phyloP scores from a whole-genome alignment of 2,329 filamentous ascomycete genomes.

The Pseudopyricularia javanii region DNA sequence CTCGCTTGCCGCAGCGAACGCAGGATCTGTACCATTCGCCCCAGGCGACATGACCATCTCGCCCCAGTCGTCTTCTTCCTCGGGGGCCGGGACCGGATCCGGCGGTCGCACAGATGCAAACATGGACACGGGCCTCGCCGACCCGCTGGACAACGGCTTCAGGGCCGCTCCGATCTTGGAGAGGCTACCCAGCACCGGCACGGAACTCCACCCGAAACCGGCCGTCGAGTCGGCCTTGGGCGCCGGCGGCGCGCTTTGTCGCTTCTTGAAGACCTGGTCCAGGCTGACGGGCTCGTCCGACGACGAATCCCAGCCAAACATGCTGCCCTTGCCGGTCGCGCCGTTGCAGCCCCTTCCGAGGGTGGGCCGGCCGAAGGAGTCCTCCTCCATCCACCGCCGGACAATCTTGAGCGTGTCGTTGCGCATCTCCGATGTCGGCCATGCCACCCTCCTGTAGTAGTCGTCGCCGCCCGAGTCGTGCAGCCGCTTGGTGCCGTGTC shows the following conservation, averaged over 20 bases:
- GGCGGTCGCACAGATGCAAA: background rate
- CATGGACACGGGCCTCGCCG: background rate
- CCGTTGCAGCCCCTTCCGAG: constrained; percentile 27
- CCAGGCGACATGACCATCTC: constrained; percentile 40
- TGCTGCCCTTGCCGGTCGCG: constrained; percentile 26
- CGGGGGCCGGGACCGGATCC: constrained; percentile 3
- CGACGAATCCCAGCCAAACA: constrained; percentile 50
- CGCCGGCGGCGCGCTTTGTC: background rate
- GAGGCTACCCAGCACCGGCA: too few species aligned
- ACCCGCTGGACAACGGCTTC: background rate
- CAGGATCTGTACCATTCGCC: constrained; percentile 4
- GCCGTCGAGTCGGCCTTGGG: background rate
- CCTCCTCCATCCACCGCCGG: constrained; percentile 54
- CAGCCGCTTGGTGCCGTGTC: constrained; percentile 44
- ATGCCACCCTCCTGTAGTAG: constrained; percentile 45
- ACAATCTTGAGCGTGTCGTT: constrained; percentile 44
- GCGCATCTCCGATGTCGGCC: constrained; percentile 41
- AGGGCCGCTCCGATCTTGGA: background rate
- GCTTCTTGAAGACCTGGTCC: constrained; percentile 26
- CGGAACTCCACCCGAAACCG: constrained; percentile 1
- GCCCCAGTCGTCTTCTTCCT: constrained; percentile 47
- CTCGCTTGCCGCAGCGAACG: background rate
- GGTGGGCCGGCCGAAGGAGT: constrained; percentile 38
- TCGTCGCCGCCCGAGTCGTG: constrained; percentile 42
- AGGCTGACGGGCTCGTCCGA: constrained; percentile 38